phyloP scores from a whole-genome alignment of 1,284 basidiomycete genomes.

The Singerocomus inundabilis region DNA sequence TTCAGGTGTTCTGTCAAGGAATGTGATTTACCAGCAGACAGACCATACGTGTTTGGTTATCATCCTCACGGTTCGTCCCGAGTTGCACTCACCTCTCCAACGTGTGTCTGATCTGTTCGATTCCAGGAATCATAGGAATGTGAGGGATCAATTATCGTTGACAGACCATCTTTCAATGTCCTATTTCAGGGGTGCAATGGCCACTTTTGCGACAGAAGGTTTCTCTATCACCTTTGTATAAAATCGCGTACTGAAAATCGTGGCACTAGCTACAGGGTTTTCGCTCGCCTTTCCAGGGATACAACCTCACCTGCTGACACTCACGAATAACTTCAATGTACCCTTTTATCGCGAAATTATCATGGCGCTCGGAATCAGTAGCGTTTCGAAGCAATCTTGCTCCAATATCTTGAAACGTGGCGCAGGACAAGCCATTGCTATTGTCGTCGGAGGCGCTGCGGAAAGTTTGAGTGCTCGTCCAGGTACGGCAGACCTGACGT shows the following conservation, averaged over 20 bases:
- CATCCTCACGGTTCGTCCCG: constrained; percentile 82
- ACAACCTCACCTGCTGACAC: constrained; percentile 88
- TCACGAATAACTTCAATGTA: constrained; percentile 86
- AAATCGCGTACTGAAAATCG: constrained; percentile 1
- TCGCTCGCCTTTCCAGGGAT: constrained; percentile 89
- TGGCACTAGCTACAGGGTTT: constrained; percentile 80
- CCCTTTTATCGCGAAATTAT: constrained; percentile 94
- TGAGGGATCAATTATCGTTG: constrained; percentile 41
- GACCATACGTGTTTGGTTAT: constrained; percentile 96
- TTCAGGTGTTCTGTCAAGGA: constrained; percentile 47
- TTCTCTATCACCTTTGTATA: constrained; percentile 6
- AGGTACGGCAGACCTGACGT: constrained; percentile 91
- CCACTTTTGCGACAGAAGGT: constrained; percentile 94
- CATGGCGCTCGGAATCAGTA: constrained; percentile 83
- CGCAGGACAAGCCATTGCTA: constrained; percentile 78
- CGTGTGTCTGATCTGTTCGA: not conserved
- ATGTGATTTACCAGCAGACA: constrained; percentile 85
- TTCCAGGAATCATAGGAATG: constrained; percentile 87
- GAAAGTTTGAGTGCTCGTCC: constrained; percentile 93
- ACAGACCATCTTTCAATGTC: not conserved
- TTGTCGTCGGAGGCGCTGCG: constrained; percentile 95
- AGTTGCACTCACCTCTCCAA: not conserved
- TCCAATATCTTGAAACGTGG: constrained; percentile 74
- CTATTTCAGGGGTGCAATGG: constrained; percentile 77
- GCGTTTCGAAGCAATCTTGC: constrained; percentile 89